A percentile compares a stretch with the other conserved stretches of the same genome.
Evolutionary conservation across 176 grass and related monocot species (phyloP).

Genomic region (Eleusine indica): DNA sequence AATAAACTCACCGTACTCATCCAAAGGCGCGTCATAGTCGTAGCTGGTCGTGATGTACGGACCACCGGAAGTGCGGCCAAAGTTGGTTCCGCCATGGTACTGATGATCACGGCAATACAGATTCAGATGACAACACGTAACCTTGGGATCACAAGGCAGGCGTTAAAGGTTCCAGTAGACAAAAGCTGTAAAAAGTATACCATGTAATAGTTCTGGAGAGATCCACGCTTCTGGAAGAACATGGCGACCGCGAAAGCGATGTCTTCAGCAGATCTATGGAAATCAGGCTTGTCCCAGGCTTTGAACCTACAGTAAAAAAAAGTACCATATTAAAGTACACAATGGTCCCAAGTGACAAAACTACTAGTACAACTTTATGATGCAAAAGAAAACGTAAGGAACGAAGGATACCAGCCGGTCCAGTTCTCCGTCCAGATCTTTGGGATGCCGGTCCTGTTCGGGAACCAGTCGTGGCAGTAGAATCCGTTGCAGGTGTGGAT

Average conservation of each 20-base stretch:
- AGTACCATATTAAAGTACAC: neutral
- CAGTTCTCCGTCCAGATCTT: conserved; percentile 98
- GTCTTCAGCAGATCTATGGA: conserved; percentile 64
- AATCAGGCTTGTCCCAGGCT: conserved; percentile 74
- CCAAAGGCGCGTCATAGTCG: conserved; percentile 88
- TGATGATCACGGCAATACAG: conserved; percentile 9
- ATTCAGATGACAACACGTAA: neutral
- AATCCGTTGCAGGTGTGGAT: conserved; percentile 91
- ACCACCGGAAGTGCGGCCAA: conserved; percentile 71
- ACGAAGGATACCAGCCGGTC: conserved; percentile 66
- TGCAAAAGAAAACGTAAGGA: neutral
- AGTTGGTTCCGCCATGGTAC: conserved; percentile 95
- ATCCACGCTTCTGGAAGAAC: conserved; percentile 80
- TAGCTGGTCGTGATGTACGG: conserved; percentile 86
- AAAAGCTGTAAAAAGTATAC: neutral
- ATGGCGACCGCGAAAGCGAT: conserved; percentile 70
- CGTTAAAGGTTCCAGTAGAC: neutral
- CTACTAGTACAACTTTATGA: neutral
- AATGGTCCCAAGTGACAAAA: neutral
- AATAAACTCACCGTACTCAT: conserved; percentile 75
- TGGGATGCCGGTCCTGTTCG: conserved; percentile 58
- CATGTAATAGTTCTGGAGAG: conserved; percentile 88
- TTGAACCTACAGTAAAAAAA: conserved; percentile 55
- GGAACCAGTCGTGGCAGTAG: conserved; percentile 66
- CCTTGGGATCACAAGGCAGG: neutral